Evolutionary conservation across 305 asterid genomes (phyloP).

Genomic region (Solanum hybrid): DNA sequence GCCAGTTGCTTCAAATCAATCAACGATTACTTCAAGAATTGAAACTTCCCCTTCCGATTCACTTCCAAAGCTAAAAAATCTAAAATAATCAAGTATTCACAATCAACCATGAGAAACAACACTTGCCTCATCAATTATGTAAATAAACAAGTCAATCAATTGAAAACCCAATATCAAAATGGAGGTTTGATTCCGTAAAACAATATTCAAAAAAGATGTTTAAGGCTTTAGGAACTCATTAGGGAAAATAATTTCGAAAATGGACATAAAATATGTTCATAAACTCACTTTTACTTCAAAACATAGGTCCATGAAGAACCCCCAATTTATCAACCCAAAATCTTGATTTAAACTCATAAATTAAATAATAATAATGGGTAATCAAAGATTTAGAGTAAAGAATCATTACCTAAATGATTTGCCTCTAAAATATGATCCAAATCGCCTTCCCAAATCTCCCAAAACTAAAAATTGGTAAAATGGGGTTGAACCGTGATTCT

Average conservation of each 20-base stretch:
- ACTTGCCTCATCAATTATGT: not conserved
- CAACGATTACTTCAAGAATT: too few species aligned
- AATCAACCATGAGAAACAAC: not conserved
- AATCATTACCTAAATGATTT: not conserved
- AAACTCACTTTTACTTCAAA: not conserved
- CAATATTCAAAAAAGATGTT: too few species aligned
- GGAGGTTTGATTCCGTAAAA: not conserved
- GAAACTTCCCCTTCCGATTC: too few species aligned
- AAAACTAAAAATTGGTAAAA: not conserved
- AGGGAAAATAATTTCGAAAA: too few species aligned
- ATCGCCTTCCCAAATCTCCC: not conserved
- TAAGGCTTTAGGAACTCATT: not conserved
- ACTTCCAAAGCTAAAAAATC: too few species aligned
- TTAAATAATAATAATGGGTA: not conserved
- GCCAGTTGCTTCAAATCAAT: too few species aligned
- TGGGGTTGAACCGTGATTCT: not conserved
- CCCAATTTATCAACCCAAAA: not conserved
- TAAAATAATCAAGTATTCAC: not conserved
- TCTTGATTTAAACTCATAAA: not conserved
- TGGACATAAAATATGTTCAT: not conserved
- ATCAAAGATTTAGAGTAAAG: too few species aligned
- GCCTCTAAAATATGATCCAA: not conserved
- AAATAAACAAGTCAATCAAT: not conserved
- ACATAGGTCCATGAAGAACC: not conserved
- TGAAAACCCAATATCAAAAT: too few species aligned